Conservation (phyloP, 2,329 filamentous ascomycete species). For the Penicillium sp. region DNA sequence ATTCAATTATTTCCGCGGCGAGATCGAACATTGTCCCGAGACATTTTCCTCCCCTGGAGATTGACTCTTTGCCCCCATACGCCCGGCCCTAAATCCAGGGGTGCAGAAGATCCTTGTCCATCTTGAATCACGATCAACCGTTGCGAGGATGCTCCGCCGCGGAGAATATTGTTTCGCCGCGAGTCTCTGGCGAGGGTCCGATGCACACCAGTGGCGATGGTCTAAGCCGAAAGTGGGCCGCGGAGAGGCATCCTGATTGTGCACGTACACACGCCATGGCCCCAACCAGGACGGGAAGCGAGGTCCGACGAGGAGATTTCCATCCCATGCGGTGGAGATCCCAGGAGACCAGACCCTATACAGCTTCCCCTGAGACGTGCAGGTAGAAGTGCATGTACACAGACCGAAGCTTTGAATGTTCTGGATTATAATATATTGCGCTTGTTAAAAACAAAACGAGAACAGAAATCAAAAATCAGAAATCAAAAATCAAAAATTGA, state of each 20-base stretch:
- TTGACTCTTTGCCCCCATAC: background rate
- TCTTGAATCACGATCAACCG: too few relatives aligned
- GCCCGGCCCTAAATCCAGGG: background rate
- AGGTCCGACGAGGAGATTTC: background rate
- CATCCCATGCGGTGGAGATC: background rate
- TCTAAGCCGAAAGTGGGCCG: constrained; percentile 1
- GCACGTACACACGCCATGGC: background rate
- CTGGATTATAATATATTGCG: too few relatives aligned
- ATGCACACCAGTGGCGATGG: background rate
- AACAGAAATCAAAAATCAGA: too few relatives aligned
- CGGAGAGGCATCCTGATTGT: background rate
- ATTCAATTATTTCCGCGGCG: too few relatives aligned
- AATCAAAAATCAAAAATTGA: too few relatives aligned
- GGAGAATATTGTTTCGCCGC: background rate
- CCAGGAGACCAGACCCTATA: too few relatives aligned
- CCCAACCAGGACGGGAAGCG: background rate
- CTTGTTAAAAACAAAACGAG: too few relatives aligned
- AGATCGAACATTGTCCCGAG: too few relatives aligned
- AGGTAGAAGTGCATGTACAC: too few relatives aligned
- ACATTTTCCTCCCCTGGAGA: background rate
- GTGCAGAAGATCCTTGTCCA: too few relatives aligned
- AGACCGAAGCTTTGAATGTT: too few relatives aligned
- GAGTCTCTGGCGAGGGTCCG: background rate
- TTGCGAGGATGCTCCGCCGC: background rate
- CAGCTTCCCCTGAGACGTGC: too few relatives aligned